Evolutionary conservation across 345 rosid species (phyloP).

Genomic region (Syzygium oleosum): DNA sequence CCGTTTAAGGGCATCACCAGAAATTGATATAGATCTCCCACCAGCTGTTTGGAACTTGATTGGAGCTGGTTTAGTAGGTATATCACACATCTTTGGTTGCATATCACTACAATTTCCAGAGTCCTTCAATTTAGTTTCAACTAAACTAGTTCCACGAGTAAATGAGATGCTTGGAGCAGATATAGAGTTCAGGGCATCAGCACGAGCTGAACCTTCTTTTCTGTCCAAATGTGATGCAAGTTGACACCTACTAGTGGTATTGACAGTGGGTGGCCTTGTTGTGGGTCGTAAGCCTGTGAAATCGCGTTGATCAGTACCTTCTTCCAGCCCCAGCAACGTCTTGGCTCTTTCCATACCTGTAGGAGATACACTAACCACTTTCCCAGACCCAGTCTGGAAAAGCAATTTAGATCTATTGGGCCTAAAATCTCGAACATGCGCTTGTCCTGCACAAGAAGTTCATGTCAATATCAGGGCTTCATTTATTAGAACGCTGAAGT

Average conservation of each 20-base stretch:
- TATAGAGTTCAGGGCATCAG: slow-evolving; percentile 10
- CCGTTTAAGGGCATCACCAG: slow-evolving; percentile 76
- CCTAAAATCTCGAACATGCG: not conserved
- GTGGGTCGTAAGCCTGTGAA: slow-evolving; percentile 26
- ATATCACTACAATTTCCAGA: slow-evolving; percentile 12
- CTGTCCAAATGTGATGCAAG: slow-evolving; percentile 2
- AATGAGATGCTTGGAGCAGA: slow-evolving; percentile 20
- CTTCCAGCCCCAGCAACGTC: slow-evolving; percentile 54
- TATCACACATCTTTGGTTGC: slow-evolving; percentile 17
- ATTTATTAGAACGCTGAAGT: not conserved
- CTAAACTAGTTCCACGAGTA: slow-evolving; percentile 13
- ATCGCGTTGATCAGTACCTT: slow-evolving; percentile 14
- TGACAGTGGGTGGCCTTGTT: slow-evolving; percentile 8
- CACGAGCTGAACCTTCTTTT: slow-evolving; percentile 5
- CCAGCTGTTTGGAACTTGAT: slow-evolving; percentile 84
- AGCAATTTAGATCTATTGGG: slow-evolving; percentile 28
- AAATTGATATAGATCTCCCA: slow-evolving; percentile 79
- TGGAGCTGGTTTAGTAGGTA: slow-evolving; percentile 37
- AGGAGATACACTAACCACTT: slow-evolving; percentile 53
- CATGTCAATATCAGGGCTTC: not conserved
- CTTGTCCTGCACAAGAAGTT: slow-evolving; percentile 22
- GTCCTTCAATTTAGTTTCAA: slow-evolving; percentile 13
- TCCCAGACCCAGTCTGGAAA: slow-evolving; percentile 80
- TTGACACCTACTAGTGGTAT: slow-evolving; percentile 11
- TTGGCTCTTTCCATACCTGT: slow-evolving; percentile 64